These are phyloP conservation scores for Rhazya stricta DNA, from an alignment of 257 asterid genomes.

Conservation along the genomic window DNA sequence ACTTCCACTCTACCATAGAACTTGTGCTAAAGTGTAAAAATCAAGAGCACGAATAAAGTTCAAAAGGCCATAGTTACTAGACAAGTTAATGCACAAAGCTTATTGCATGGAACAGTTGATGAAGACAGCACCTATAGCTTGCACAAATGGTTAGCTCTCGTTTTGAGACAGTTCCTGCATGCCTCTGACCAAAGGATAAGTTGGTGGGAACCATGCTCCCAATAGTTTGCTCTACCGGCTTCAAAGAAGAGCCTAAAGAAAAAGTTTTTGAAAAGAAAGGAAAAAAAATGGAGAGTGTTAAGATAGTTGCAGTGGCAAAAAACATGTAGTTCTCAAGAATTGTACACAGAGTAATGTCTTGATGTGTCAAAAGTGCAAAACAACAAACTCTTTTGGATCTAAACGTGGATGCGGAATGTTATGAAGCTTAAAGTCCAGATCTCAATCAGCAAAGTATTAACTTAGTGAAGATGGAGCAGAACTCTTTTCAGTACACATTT, in stretches of 20 bases:
- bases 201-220: conserved; percentile 34
- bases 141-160: conserved; percentile 52
- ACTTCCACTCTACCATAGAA: not conserved
- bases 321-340: not conserved
- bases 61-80: not conserved
- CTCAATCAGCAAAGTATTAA: not conserved
- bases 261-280: not conserved
- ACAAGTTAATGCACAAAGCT: not conserved
- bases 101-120: conserved; percentile 3
- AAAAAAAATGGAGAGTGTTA: not conserved
- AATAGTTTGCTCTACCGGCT: conserved; percentile 32
- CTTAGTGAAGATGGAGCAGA: not conserved
- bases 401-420: not conserved
- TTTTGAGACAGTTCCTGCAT: conserved; percentile 34
- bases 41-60: not conserved
- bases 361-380: too few species aligned
- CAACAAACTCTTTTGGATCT: not conserved
- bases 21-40: not conserved
- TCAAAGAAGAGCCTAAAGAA: conserved; percentile 39
- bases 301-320: not conserved
- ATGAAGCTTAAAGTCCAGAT: not conserved
- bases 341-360: not conserved
- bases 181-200: conserved; percentile 37
- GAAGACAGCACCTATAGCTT: conserved; percentile 43
- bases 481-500: not conserved